Evolutionary conservation across 306 rosid genomes (phyloP), one percentile per base, ranked within the genome.

Genomic region (Pterocarpus macrocarpus): DNA sequence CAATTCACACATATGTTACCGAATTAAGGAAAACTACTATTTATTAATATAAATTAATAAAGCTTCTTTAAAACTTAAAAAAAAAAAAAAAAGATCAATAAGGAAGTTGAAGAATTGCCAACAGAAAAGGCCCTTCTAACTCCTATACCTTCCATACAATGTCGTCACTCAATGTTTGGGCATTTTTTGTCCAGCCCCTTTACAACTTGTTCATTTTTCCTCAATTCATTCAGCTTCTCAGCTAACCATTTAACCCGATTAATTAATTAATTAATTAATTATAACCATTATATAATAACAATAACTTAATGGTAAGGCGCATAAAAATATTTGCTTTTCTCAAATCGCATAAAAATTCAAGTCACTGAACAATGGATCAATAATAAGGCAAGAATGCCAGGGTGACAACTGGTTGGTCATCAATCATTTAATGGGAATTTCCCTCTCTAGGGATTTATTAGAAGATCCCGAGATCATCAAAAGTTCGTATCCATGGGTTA

Each of bases 141-240:
- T 76, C 78, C 84, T 16, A 32, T 14, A 82, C 86, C 92, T 73
- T 74, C 81, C 81, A 39, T 16, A 44, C 12, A 53, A 63, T 69
- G 81, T 80, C 67, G 81, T 77, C 55, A 14, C 8, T 32, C 17
- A 7, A 7, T 44, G 34, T 69, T 47, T 28, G 22, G 22, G 12
- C 22, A 12, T 45, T 11, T 44, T 45, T 11, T 33, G 16, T 45
- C 52, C 73, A 22, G 5, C 33, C 71, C 33, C 8, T 7, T 7
- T 36, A 36, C 70, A 5, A 64, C 30, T 33, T 62, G 41, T 64
- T 36, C 7, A 38, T 35, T 64, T 38, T 66, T 66, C 10, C 44
- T 63, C 64, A 17, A 57, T 8, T 17, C 16, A 13, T 62, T 62
- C 17, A 34, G 71, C 72, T 67, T 66, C 53, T 15, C 52, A 39